Evolutionary conservation across 1,139 yeast genomes (phyloP).

Genomic region (Pichia inconspicua): DNA sequence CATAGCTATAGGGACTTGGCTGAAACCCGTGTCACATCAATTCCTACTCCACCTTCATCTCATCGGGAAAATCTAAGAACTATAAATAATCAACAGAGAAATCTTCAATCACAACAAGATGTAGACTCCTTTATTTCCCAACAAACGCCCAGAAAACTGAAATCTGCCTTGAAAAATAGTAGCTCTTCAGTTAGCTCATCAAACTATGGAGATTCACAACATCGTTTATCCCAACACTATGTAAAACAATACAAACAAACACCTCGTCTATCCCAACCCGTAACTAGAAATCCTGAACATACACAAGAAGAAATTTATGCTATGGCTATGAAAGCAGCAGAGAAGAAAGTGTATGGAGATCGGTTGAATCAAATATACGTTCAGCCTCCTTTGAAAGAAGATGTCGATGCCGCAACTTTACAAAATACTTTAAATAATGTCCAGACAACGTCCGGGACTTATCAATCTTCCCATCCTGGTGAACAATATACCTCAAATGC

Average conservation of each 20-base stretch:
- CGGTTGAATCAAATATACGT: slow-evolving; percentile 6
- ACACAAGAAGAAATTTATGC: slow-evolving; percentile 28
- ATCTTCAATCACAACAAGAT: background rate
- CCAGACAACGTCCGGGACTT: background rate
- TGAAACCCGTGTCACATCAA: too few species aligned
- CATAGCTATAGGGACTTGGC: slow-evolving; percentile 12
- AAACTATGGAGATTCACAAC: background rate
- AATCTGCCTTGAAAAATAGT: slow-evolving; percentile 6
- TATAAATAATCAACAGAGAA: background rate
- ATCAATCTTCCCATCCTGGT: slow-evolving; percentile 6
- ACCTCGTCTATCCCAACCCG: background rate
- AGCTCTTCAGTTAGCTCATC: background rate
- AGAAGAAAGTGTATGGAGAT: slow-evolving; percentile 27
- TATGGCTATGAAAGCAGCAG: slow-evolving; percentile 25
- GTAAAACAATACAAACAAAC: background rate
- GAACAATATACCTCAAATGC: slow-evolving; percentile 14
- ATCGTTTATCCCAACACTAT: background rate
- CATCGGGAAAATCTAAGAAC: background rate
- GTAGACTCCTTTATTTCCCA: background rate
- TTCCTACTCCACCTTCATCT: background rate
- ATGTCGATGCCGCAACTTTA: slow-evolving; percentile 20
- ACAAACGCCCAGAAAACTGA: slow-evolving; percentile 15
- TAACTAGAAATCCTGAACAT: slow-evolving; percentile 4
- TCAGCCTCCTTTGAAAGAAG: slow-evolving; percentile 1
- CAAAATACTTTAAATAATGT: slow-evolving; percentile 17